A percentile compares a stretch with the other conserved stretches of the same genome.
phyloP scores from a whole-genome alignment of 2,329 filamentous ascomycete genomes.

The Clarireedia homoeocarpa region DNA sequence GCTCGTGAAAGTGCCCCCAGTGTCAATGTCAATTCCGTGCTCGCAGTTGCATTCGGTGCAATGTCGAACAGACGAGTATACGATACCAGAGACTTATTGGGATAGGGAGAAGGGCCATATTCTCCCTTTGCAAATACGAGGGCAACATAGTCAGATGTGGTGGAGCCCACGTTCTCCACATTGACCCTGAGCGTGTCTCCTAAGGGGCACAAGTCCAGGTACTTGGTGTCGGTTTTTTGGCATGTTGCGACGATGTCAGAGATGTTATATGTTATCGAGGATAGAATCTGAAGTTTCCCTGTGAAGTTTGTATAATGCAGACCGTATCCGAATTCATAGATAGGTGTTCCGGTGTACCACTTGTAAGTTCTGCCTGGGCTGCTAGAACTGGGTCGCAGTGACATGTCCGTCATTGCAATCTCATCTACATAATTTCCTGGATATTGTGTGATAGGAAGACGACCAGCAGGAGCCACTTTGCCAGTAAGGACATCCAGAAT shows the following conservation, averaged over 20 bases:
- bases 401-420: constrained; percentile 49
- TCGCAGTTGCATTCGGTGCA: constrained; percentile 25
- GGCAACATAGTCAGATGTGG: constrained; percentile 44
- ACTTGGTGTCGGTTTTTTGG: constrained; percentile 12
- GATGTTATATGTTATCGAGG: constrained; percentile 5
- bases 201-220: constrained; percentile 22
- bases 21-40: constrained; percentile 34
- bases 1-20: constrained; percentile 43
- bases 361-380: constrained; percentile 47
- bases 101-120: constrained; percentile 42
- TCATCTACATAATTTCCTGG: constrained; percentile 43
- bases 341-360: constrained; percentile 44
- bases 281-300: neutral
- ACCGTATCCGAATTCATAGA: constrained; percentile 47
- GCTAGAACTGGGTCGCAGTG: constrained; percentile 37
- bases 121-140: constrained; percentile 41
- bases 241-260: constrained; percentile 2
- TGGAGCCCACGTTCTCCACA: constrained; percentile 41
- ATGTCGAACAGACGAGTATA: constrained; percentile 35
- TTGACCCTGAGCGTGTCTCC: constrained; percentile 30
- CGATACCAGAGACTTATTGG: constrained; percentile 43
- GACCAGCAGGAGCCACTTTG: constrained; percentile 30
- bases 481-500: constrained; percentile 47
- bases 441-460: constrained; percentile 48
- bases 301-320: constrained; percentile 27